Conservation (phyloP, 2,329 filamentous ascomycete genomes). For the Xylaria sp. region DNA sequence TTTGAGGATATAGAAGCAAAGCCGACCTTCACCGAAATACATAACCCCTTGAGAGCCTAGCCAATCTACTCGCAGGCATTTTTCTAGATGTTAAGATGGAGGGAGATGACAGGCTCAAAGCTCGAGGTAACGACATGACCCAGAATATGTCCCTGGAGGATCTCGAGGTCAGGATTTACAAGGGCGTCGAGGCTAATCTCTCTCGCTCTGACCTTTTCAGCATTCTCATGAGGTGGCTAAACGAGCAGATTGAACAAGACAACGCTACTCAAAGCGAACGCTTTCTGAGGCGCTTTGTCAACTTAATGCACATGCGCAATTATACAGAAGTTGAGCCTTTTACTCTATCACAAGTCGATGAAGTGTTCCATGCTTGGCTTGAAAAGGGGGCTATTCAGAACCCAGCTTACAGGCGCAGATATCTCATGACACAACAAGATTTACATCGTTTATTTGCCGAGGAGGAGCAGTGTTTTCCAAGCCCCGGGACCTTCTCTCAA, state of each 20-base stretch:
- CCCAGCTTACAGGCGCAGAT: constrained; percentile 44
- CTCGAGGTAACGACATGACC: constrained; percentile 28
- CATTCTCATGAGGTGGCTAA: constrained; percentile 45
- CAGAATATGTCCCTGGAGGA: constrained; percentile 35
- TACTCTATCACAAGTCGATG: constrained; percentile 33
- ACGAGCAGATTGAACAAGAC: constrained; percentile 45
- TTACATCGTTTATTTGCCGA: constrained; percentile 37
- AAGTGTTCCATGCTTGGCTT: constrained; percentile 44
- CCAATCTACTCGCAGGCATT: neutral
- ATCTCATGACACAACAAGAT: constrained; percentile 44
- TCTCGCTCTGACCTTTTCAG: constrained; percentile 35
- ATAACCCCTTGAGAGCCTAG: neutral
- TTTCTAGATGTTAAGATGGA: constrained; percentile 40
- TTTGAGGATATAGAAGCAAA: neutral
- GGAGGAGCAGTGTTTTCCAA: neutral
- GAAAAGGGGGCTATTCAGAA: constrained; percentile 37
- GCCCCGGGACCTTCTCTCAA: neutral
- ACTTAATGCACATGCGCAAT: constrained; percentile 36
- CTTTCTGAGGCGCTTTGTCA: constrained; percentile 40
- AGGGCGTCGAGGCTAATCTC: constrained; percentile 6
- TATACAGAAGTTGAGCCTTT: constrained; percentile 32
- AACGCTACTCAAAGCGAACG: constrained; percentile 34
- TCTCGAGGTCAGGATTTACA: constrained; percentile 32
- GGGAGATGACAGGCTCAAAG: constrained; percentile 10
- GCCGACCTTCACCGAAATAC: neutral